Evolutionary conservation across 306 rosid species (phyloP), one percentile per base, ranked within the genome.

Genomic region (Lathyrus oleraceus): DNA sequence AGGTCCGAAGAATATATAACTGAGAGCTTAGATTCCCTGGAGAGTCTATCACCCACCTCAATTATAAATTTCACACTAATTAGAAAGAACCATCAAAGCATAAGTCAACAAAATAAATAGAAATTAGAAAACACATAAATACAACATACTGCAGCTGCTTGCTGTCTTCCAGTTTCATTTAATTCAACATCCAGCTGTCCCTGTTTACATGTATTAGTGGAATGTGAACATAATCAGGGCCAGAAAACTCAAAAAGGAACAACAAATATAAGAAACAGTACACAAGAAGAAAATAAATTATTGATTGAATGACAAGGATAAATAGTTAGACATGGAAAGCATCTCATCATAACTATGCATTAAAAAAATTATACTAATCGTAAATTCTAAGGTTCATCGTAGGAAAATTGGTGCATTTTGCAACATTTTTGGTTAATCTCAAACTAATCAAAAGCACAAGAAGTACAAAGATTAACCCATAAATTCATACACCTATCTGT

Each of bases 121-220:
- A 43, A 77, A 69, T 14, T 44, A 49, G 67, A 69, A 30, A n/a
- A 42, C 61, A 62, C 25, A 69, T 23, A 71, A 30, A 40, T 35
- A 48, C 23, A 82, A 85, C 92, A 84, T 85, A 94, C 97, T 65
- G 79, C 87, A 65, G 67, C 86, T 45, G 99, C 97, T 81, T 94
- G 97, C 78, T 71, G 81, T 77, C 99, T 88, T 64, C 99, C 97
- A 62, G 77, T 87, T 84, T 91, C 99, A 84, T 91, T 94, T 65
- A 91, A 71, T 63, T 87, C 95, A 63, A 94, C 88, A 70, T 94
- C 97, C 81, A 91, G 72, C 36, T 94, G 96, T 25, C 97, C 99
- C 96, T 94, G 74, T 79, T 74, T 20, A 78, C 72, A 75, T 15
- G 54, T 43, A 70, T 65, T 19, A 61, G 71, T n/a, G 44, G 39